Percentiles rank a stretch among this genome's conserved stretches.
These are phyloP conservation scores for Tylopilus sp. DNA, from an alignment of 768 basidiomycete species.

Conservation along the genomic window DNA sequence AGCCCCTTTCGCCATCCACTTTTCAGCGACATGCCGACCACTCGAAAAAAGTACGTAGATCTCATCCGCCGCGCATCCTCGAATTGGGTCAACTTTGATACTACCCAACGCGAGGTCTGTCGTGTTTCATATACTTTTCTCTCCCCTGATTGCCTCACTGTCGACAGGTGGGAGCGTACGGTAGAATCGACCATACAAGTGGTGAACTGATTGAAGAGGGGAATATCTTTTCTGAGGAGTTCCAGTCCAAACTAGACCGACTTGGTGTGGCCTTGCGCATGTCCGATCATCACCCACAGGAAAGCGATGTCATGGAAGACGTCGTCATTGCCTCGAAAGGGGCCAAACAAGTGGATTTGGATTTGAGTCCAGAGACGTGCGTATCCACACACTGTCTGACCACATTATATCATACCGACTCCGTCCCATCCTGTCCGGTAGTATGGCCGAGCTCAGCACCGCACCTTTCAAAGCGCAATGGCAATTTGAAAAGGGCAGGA, in stretches of 20 bases:
- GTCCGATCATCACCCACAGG: slow-evolving; percentile 12
- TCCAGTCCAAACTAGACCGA: slow-evolving; percentile 15
- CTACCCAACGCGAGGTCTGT: slow-evolving; percentile 32
- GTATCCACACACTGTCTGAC: background rate
- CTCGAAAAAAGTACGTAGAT: slow-evolving; percentile 36
- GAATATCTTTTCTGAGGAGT: slow-evolving; percentile 29
- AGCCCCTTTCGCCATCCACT: too few species aligned
- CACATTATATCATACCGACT: background rate
- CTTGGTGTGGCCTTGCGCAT: slow-evolving; percentile 1
- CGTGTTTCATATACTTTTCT: background rate
- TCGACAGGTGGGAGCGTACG: slow-evolving; percentile 35
- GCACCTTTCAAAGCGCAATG: slow-evolving; percentile 35
- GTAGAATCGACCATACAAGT: slow-evolving; percentile 26
- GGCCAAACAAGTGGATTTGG: slow-evolving; percentile 9
- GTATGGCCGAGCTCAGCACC: slow-evolving; percentile 24
- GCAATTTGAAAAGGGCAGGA: slow-evolving; percentile 32
- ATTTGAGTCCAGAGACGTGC: slow-evolving; percentile 20
- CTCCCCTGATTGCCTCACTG: too few species aligned
- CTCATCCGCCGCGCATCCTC: slow-evolving; percentile 30
- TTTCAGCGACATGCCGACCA: too few species aligned
- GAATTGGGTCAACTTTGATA: slow-evolving; percentile 40
- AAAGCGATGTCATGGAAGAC: slow-evolving; percentile 18
- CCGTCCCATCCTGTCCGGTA: background rate
- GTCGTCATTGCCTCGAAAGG: slow-evolving; percentile 26
- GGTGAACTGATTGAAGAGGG: slow-evolving; percentile 31